A percentile compares a stretch with the other conserved stretches of the same genome.
phyloP scores from a whole-genome alignment of 2,329 filamentous ascomycete species.

The Pestalotiopsis fici region DNA sequence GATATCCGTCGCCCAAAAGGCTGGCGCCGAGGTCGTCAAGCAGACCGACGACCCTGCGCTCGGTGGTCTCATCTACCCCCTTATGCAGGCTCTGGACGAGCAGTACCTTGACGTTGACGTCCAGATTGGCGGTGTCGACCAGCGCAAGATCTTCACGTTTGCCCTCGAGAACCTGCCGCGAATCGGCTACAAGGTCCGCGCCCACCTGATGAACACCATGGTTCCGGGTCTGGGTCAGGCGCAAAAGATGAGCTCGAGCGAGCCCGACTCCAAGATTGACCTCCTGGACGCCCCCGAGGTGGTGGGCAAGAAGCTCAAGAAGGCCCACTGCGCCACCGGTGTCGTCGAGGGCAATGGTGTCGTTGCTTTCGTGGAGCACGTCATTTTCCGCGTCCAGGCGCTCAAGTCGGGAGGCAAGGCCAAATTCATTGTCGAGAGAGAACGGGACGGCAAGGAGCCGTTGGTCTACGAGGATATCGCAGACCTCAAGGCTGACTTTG shows the following conservation, averaged over 20 bases:
- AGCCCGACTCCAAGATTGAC: conserved; percentile 84
- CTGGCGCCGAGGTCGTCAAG: conserved; percentile 93
- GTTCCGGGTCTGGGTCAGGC: conserved; percentile 79
- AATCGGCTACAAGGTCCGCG: conserved; percentile 74
- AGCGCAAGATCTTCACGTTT: conserved; percentile 85
- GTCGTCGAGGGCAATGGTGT: conserved; percentile 84
- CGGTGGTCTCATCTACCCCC: conserved; percentile 76
- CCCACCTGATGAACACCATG: conserved; percentile 81
- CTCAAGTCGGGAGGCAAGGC: conserved; percentile 54
- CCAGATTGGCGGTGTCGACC: conserved; percentile 85
- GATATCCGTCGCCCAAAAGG: conserved; percentile 68
- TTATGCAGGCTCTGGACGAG: conserved; percentile 91
- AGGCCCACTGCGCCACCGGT: conserved; percentile 77
- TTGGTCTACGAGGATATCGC: conserved; percentile 78
- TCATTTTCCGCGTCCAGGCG: conserved; percentile 77
- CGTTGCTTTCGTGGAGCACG: conserved; percentile 82
- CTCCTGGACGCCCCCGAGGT: conserved; percentile 77
- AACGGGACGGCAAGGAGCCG: conserved; percentile 67
- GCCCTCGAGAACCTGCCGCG: conserved; percentile 84
- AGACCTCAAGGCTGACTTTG: conserved; percentile 78
- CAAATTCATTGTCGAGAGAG: conserved; percentile 69
- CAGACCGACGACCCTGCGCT: conserved; percentile 78
- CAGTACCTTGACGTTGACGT: conserved; percentile 84
- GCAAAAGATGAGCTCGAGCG: conserved; percentile 84
- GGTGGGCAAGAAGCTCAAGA: conserved; percentile 82